phyloP scores from a whole-genome alignment of 225 moss, liverwort and hornwort species.

The Lunularia cruciata region DNA sequence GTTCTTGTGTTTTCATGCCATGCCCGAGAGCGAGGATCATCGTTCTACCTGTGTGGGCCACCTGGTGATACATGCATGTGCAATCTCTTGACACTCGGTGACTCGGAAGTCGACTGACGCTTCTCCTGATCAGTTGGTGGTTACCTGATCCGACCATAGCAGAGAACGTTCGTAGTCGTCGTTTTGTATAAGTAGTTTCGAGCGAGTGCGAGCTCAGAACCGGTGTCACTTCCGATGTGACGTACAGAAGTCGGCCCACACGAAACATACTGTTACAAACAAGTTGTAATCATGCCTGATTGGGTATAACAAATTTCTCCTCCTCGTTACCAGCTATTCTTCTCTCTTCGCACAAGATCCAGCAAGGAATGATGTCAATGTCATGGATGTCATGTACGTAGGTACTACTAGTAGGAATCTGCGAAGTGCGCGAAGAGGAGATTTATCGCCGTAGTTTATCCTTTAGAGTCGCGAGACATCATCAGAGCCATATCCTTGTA shows the following conservation, averaged over 20 bases:
- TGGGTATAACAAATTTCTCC: constrained; percentile 11
- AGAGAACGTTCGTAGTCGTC: neutral
- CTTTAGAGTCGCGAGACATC: constrained; percentile 33
- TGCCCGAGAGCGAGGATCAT: too few species aligned
- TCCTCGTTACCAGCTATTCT: neutral
- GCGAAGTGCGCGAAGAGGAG: neutral
- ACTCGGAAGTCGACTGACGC: neutral
- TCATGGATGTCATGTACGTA: too few species aligned
- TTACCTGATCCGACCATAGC: constrained; percentile 1
- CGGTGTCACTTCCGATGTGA: neutral
- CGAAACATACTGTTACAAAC: constrained; percentile 24
- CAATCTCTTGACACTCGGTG: neutral
- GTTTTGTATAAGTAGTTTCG: neutral
- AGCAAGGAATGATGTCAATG: too few species aligned
- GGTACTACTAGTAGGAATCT: constrained; percentile 3
- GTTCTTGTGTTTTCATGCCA: too few species aligned
- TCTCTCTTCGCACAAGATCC: neutral
- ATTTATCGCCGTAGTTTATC: neutral
- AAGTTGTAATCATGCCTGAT: constrained; percentile 36
- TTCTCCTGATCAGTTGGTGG: neutral
- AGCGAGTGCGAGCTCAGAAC: neutral
- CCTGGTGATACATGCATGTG: too few species aligned
- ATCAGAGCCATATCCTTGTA: constrained; percentile 43
- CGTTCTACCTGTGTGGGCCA: too few species aligned
- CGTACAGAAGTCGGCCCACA: constrained; percentile 15